A percentile compares a stretch with the other conserved stretches of the same genome.
Evolutionary conservation across 2,329 filamentous ascomycete species (phyloP).

Genomic region (Phialocephala subalpina): DNA sequence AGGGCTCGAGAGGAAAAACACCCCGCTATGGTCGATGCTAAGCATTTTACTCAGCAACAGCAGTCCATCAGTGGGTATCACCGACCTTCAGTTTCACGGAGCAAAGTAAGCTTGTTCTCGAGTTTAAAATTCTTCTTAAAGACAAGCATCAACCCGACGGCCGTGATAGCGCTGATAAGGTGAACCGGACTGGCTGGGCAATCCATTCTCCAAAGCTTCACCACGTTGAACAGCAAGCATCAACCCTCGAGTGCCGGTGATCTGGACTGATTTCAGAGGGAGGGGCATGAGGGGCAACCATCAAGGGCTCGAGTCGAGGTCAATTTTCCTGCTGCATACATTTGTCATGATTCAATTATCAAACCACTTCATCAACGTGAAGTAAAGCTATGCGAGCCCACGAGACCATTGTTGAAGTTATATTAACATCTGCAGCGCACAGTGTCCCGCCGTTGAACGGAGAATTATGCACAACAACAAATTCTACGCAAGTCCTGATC

Average conservation of each 20-base stretch:
- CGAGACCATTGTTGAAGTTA: not conserved
- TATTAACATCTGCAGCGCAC: conserved; percentile 1
- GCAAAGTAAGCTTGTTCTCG: conserved; percentile 13
- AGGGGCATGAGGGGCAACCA: conserved; percentile 4
- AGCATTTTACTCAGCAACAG: not conserved
- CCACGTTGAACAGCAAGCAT: not conserved
- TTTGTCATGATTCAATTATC: conserved; percentile 4
- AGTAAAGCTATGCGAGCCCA: not conserved
- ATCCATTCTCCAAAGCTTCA: not conserved
- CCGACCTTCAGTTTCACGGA: not conserved
- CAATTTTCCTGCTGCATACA: not conserved
- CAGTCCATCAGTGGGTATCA: not conserved
- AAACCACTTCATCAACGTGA: not conserved
- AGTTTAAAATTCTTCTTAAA: conserved; percentile 7
- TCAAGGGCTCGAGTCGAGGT: not conserved
- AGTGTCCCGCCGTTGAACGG: conserved; percentile 8
- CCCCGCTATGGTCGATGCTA: conserved; percentile 4
- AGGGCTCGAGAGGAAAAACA: not conserved
- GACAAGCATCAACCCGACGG: conserved; percentile 12
- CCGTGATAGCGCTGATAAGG: conserved; percentile 8
- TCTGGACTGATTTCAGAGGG: not conserved
- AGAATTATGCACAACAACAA: conserved; percentile 17
- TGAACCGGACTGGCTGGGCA: not conserved
- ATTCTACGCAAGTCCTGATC: conserved; percentile 17
- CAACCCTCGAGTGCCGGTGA: conserved; percentile 1